A percentile compares a stretch with the other conserved stretches of the same genome.
phyloP scores from a whole-genome alignment of 768 basidiomycete species.

The Clavaria fumosa region DNA sequence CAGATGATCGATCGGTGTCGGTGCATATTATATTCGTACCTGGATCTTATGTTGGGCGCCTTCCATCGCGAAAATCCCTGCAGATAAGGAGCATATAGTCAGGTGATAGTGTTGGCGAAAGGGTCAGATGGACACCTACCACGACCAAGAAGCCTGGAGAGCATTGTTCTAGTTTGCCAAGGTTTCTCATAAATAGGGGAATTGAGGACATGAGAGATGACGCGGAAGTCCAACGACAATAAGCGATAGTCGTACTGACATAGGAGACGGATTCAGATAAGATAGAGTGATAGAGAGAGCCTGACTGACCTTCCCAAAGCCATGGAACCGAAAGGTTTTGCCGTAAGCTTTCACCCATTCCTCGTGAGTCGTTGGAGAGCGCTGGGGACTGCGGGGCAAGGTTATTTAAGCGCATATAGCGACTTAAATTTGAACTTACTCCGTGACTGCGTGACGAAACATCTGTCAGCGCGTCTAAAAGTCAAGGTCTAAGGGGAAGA shows the following conservation, averaged over 20 bases:
- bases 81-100: not conserved
- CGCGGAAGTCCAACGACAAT: conserved; percentile 36
- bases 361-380: conserved; percentile 25
- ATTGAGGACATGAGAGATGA: conserved; percentile 32
- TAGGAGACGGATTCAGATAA: not conserved
- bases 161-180: conserved; percentile 35
- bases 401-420: not conserved
- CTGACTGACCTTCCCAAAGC: conserved; percentile 31
- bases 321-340: conserved; percentile 38
- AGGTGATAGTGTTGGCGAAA: not conserved
- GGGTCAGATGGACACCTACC: conserved; percentile 18
- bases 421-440: conserved; percentile 22
- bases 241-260: conserved; percentile 37
- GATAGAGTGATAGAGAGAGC: not conserved
- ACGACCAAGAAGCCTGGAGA: conserved; percentile 33
- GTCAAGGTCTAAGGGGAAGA: too few relatives aligned
- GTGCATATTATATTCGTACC: conserved; percentile 15
- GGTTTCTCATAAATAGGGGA: conserved; percentile 38
- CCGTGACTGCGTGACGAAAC: too few relatives aligned
- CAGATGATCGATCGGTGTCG: too few relatives aligned
- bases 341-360: conserved; percentile 32
- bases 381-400: conserved; percentile 24
- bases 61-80: conserved; percentile 39
- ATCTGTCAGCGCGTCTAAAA: too few relatives aligned
- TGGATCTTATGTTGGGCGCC: conserved; percentile 31